Percentiles rank a stretch among this genome's conserved stretches.
phyloP scores from a whole-genome alignment of 495 filamentous ascomycete genomes.

The Neurospora terricola region DNA sequence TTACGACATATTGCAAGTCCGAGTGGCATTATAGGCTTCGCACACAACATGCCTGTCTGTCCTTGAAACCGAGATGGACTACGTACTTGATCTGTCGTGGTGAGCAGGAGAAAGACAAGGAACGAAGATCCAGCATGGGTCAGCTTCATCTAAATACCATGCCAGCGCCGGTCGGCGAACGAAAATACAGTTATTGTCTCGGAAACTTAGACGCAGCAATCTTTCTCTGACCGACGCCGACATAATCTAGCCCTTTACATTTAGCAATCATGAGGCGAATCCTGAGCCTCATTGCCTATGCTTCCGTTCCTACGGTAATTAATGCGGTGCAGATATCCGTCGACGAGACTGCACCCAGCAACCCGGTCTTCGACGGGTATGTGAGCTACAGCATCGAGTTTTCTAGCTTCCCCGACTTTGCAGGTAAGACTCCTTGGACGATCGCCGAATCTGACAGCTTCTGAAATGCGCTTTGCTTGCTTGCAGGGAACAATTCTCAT shows the following conservation, averaged over 20 bases:
- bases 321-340: slow-evolving; percentile 9
- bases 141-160: not conserved
- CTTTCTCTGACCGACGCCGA: not conserved
- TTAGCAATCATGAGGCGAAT: not conserved
- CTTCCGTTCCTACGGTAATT: not conserved
- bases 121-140: not conserved
- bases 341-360: slow-evolving; percentile 8
- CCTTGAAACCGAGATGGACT: not conserved
- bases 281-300: slow-evolving; percentile 5
- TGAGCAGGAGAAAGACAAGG: not conserved
- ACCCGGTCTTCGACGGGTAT: slow-evolving; percentile 39
- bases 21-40: not conserved
- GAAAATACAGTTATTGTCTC: not conserved
- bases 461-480: not conserved
- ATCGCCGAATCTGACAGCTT: not conserved
- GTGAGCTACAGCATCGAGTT: slow-evolving; percentile 54
- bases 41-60: not conserved
- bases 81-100: not conserved
- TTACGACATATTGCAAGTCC: not conserved
- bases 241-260: not conserved
- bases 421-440: slow-evolving; percentile 34
- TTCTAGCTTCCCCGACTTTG: slow-evolving; percentile 52
- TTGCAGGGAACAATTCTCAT: slow-evolving; percentile 32
- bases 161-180: not conserved
- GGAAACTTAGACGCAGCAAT: not conserved